Evolutionary conservation across 495 filamentous ascomycete species (phyloP).

Genomic region (Penicillium manginii): DNA sequence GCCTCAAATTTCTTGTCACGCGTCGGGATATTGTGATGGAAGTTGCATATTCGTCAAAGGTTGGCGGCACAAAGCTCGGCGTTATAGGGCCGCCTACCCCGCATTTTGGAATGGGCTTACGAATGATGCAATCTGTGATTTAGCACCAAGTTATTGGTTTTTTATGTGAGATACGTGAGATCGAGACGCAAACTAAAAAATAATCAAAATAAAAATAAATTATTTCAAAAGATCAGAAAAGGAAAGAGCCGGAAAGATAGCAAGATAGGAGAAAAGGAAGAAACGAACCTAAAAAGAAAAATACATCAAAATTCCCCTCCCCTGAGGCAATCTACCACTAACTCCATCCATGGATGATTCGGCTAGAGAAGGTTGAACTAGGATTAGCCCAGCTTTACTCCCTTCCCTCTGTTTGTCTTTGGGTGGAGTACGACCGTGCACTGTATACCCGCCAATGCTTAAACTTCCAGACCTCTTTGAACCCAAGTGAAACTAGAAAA

Average conservation of each 20-base stretch:
- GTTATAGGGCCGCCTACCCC: constrained; percentile 20
- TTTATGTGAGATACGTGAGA: not conserved
- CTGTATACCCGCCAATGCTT: constrained; percentile 23
- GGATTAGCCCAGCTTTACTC: not conserved
- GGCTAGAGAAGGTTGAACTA: not conserved
- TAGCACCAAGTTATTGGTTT: constrained; percentile 1
- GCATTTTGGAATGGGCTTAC: constrained; percentile 15
- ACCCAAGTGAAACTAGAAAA: constrained; percentile 16
- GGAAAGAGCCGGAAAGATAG: not conserved
- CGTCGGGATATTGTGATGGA: constrained; percentile 18
- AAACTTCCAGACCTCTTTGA: constrained; percentile 17
- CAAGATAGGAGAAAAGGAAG: not conserved
- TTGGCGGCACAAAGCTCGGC: not conserved
- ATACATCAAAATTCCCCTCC: not conserved
- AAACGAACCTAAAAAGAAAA: not conserved
- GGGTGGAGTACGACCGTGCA: constrained; percentile 13
- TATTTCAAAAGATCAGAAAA: not conserved
- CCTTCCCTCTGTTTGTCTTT: not conserved
- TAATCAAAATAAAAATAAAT: no score
- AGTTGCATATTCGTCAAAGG: constrained; percentile 12
- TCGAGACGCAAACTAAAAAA: not conserved
- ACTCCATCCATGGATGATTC: no score
- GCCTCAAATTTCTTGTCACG: constrained; percentile 6
- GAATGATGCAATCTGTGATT: constrained; percentile 16
- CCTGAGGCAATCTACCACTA: no score